These are phyloP conservation scores for Naganishia friedmannii DNA, from an alignment of 768 basidiomycete genomes.

Conservation along the genomic window DNA sequence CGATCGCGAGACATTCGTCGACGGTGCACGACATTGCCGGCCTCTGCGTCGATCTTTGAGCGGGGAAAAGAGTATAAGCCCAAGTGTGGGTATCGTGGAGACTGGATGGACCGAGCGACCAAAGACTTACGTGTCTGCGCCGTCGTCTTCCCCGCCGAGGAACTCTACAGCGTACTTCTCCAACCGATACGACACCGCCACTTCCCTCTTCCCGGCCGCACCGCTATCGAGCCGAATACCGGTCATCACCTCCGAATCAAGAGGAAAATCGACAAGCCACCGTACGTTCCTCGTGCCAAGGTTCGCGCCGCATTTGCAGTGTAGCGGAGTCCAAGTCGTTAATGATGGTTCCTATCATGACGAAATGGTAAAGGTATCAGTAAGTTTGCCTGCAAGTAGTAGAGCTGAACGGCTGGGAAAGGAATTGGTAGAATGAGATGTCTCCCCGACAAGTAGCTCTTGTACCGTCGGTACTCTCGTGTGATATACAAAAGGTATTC, in stretches of 20 bases:
- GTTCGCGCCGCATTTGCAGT: background rate
- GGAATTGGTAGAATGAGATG: background rate
- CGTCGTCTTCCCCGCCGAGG: background rate
- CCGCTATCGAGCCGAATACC: background rate
- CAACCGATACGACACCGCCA: constrained; percentile 5
- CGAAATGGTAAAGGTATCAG: background rate
- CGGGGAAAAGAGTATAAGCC: background rate
- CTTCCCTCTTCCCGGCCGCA: background rate
- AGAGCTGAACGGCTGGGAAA: background rate
- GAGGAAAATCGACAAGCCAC: background rate
- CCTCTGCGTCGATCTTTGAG: background rate
- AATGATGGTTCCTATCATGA: constrained; percentile 4
- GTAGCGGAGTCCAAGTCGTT: background rate
- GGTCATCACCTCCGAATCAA: too few species aligned
- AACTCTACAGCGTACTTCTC: constrained; percentile 21
- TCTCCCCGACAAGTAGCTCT: constrained; percentile 20
- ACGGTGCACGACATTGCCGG: background rate
- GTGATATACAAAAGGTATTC: constrained; percentile 13
- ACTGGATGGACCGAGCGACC: too few species aligned
- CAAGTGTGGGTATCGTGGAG: background rate
- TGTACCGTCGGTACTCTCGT: constrained; percentile 1
- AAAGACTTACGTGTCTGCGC: background rate
- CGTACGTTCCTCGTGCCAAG: constrained; percentile 4
- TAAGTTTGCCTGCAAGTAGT: background rate
- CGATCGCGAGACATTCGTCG: constrained; percentile 5